Base-by-base conservation (phyloP, 2,329 filamentous ascomycete genomes). In the Epicoccum nigrum region DNA sequence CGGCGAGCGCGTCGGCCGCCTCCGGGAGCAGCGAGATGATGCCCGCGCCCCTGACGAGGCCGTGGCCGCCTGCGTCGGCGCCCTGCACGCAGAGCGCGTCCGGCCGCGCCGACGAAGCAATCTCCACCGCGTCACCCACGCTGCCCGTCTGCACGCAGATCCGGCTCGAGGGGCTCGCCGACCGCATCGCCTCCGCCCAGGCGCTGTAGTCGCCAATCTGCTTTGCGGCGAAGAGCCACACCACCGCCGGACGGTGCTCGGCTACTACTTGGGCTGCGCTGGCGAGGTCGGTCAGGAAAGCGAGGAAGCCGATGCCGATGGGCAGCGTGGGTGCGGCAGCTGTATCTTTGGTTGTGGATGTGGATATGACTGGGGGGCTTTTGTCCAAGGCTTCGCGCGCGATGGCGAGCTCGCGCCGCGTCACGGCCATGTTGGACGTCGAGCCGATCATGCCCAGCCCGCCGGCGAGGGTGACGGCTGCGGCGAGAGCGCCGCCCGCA, bases 161-260 rank as follows among this genome's bases (percentile, higher is more conserved):
- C 52, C 76, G 75, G 15, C 50, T 81, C 5, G 51, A 40, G 45
- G 69, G 63, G 70, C 28, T 70, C 63, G 68, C 55, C 1, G 58
- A 54, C 17, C 74, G 66, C n/a, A 71, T 58, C 7, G 63, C 72
- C 7, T 44, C 57, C 21, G 68, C 67, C 72, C 67, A 77, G 19
- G 65, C n/a, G 50, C 56, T n/a, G 51, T 73, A 69, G 17, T 76
- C 72, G 16, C 75, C 65, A 19, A 72, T 25, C 19, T 77, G 67
- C 4, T 75, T 71, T 2, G 85, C 84, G 1, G 85, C 87, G 62
- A 88, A 89, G 5, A 89, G 76, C 86, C 86, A 89, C 1, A 87
- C 75, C 0, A 84, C 85, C 0, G 79, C 80, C 1, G 86, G 85
- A 2, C 73, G 74, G 65, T 84, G 80, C 51, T 77, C 74, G 28